These are phyloP conservation scores for Berkeleyomyces rouxiae DNA, from an alignment of 2,329 filamentous ascomycete genomes.

Conservation along the genomic window DNA sequence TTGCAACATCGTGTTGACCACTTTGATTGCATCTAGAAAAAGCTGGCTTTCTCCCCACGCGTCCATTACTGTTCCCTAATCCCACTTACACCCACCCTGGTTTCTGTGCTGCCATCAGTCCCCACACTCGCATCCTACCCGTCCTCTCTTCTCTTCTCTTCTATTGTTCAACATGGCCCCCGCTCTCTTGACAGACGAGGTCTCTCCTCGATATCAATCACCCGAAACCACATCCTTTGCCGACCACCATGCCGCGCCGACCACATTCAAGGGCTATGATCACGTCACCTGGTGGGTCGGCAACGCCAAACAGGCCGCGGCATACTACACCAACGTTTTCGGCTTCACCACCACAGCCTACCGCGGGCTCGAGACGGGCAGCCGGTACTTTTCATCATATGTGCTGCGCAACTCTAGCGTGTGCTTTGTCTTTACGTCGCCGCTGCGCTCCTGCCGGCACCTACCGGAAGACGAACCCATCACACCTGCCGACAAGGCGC, in stretches of 20 bases:
- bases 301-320: conserved; percentile 87
- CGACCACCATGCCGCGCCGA: conserved; percentile 30
- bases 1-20: background rate
- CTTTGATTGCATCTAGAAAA: background rate
- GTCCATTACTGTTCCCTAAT: background rate
- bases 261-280: conserved; percentile 68
- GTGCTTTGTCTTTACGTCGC: conserved; percentile 71
- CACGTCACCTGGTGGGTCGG: conserved; percentile 93
- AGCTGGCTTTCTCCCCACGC: background rate
- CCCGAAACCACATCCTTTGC: conserved; percentile 30
- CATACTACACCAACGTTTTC: conserved; percentile 76
- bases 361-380: conserved; percentile 74
- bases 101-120: background rate
- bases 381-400: conserved; percentile 64
- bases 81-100: background rate
- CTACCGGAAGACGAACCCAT: conserved; percentile 44
- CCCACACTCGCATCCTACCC: background rate
- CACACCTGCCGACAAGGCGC: conserved; percentile 41
- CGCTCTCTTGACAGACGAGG: conserved; percentile 33
- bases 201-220: background rate
- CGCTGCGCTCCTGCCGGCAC: conserved; percentile 45
- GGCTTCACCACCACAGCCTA: conserved; percentile 75
- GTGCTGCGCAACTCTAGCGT: conserved; percentile 63
- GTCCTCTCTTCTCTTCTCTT: background rate
- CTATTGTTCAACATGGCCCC: conserved; percentile 35